Base-by-base conservation (phyloP, 805 yeast genomes). In the Metschnikowia kunwiensis region DNA sequence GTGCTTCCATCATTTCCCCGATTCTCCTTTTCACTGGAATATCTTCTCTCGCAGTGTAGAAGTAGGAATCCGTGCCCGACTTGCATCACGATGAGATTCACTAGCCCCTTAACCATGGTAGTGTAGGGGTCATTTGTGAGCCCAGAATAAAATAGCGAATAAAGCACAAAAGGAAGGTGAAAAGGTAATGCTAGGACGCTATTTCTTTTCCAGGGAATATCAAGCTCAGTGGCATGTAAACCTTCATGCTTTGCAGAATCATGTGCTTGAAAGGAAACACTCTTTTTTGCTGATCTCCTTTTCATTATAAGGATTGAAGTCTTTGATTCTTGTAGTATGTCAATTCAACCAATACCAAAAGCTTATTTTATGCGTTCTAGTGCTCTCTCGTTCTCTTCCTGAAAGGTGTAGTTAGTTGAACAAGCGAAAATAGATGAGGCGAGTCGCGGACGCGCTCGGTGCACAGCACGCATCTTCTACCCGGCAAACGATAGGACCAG, bases 141-240 rank as follows among this genome's bases (percentile, higher is more conserved):
- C 7, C 68, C 70, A 15, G 41, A 29, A 18, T 47, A 27, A 44
- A 62, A 64, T 60, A 66, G 55, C 7, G 54, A 58, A 18, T 28
- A 37, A 17, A 66, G 43, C 3, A 58, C 32, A 7, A 56, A 22
- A 15, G 58, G 43, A 17, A 55, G 49, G 42, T 63, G 72, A 30
- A 55, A 37, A 12, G 70, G 72, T 4, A 63, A 26, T 4, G 52
- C 30, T 4, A 47, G 19, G 6, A 42, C 13, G 10, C 52, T 36
- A 12, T 32, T 41, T n/a, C 27, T 32, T 16, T 29, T 24, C 6
- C 25, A 24, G 3, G 50, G 46, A 5, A 46, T 24, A 8, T 27
- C 35, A 11, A 43, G 38, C 24, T 30, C 25, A 12, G 22, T 18
- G 4, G 13, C 12, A 3, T 16, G 20, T 17, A 17, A 23, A 3